Percentiles rank a stretch among this genome's conserved stretches.
These are phyloP conservation scores for Salix purpurea DNA, from an alignment of 345 rosid species.

Conservation along the genomic window DNA sequence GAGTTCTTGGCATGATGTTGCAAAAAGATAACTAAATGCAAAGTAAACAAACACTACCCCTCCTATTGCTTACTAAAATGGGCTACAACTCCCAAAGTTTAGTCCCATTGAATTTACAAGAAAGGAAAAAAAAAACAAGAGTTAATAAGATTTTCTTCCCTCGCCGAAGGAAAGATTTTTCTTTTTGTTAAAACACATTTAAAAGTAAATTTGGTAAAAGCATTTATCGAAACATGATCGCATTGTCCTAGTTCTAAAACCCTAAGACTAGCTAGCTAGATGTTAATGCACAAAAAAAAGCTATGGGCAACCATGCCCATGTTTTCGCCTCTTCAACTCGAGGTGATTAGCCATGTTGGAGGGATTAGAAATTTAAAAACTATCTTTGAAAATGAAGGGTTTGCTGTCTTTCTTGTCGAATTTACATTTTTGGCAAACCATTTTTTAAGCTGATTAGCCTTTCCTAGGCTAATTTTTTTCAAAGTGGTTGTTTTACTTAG, in stretches of 20 bases:
- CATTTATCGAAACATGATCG: slow-evolving; percentile 34
- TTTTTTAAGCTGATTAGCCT: slow-evolving; percentile 51
- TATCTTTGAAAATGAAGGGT: slow-evolving; percentile 24
- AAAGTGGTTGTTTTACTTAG: slow-evolving; percentile 31
- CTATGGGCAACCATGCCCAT: slow-evolving; percentile 23
- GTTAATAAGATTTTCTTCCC: slow-evolving; percentile 34
- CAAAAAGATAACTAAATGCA: slow-evolving; percentile 31
- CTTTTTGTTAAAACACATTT: slow-evolving; percentile 20
- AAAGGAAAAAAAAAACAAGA: slow-evolving; percentile 16
- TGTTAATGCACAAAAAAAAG: slow-evolving; percentile 37
- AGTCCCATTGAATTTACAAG: slow-evolving; percentile 56
- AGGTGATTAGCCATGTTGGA: slow-evolving; percentile 34
- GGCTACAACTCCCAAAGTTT: slow-evolving; percentile 59
- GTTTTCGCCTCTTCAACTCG: slow-evolving; percentile 27
- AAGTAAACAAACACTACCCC: slow-evolving; percentile 27
- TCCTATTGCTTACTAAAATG: slow-evolving; percentile 40
- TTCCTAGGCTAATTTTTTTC: slow-evolving; percentile 47
- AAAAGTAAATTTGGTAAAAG: slow-evolving; percentile 13
- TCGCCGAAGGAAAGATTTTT: slow-evolving; percentile 37
- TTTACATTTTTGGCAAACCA: slow-evolving; percentile 56
- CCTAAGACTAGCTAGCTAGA: slow-evolving; percentile 48
- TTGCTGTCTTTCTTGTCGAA: slow-evolving; percentile 40
- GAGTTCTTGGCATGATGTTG: slow-evolving; percentile 39
- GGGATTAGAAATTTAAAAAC: slow-evolving; percentile 43
- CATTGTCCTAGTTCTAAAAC: slow-evolving; percentile 56